Percentiles rank a stretch among this genome's conserved stretches.
Conservation (phyloP, 805 yeast species). For the Spathaspora girioi region DNA sequence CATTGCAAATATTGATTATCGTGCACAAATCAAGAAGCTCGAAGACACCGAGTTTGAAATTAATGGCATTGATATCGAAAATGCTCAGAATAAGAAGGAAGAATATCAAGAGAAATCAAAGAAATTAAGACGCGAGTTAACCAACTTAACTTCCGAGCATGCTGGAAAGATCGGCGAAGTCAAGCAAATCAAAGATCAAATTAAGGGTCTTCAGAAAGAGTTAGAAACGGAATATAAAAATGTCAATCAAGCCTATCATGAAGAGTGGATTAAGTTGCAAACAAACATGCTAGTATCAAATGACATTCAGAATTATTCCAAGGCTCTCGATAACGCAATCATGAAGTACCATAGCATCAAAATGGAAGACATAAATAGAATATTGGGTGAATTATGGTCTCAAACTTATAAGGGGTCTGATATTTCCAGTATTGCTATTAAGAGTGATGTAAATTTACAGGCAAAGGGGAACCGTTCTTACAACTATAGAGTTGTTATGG, state of each 20-base stretch:
- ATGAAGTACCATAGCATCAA: slow-evolving; percentile 88
- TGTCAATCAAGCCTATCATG: slow-evolving; percentile 58
- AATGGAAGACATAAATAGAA: slow-evolving; percentile 88
- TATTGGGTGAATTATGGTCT: slow-evolving; percentile 90
- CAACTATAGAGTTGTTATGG: slow-evolving; percentile 93
- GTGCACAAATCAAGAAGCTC: slow-evolving; percentile 41
- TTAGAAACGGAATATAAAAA: slow-evolving; percentile 67
- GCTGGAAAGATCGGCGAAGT: slow-evolving; percentile 84
- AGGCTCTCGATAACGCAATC: slow-evolving; percentile 87
- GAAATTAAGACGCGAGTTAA: slow-evolving; percentile 46
- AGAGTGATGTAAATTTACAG: slow-evolving; percentile 65
- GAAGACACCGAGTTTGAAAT: slow-evolving; percentile 36
- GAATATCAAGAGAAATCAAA: slow-evolving; percentile 58
- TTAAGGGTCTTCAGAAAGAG: slow-evolving; percentile 52
- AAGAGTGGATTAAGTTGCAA: slow-evolving; percentile 72
- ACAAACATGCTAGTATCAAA: slow-evolving; percentile 72
- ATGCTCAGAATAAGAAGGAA: slow-evolving; percentile 59
- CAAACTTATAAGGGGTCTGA: slow-evolving; percentile 93
- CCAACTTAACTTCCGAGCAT: slow-evolving; percentile 55
- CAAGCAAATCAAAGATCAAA: slow-evolving; percentile 75
- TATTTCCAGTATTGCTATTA: slow-evolving; percentile 83
- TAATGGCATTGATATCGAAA: slow-evolving; percentile 42
- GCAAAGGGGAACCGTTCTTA: slow-evolving; percentile 62
- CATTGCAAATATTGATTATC: slow-evolving; percentile 59
- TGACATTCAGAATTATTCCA: slow-evolving; percentile 77